Conservation (phyloP, 2,329 filamentous ascomycete species). For the Ophiognomonia clavigignenti-juglandacearum region DNA sequence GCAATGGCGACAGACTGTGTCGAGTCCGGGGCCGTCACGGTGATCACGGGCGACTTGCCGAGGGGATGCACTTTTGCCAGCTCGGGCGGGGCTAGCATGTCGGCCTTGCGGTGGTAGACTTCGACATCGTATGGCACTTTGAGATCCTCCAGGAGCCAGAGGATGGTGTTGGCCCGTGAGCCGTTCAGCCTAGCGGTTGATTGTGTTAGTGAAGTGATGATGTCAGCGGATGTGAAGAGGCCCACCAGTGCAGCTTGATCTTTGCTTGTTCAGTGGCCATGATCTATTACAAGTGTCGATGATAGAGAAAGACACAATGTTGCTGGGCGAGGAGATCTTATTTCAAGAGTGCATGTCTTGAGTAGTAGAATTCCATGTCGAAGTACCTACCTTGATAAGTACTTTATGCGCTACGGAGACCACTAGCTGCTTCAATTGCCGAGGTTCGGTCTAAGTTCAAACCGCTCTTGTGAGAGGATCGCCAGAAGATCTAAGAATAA, state of each 20-base stretch:
- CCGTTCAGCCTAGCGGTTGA: conserved; percentile 64
- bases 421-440: no score
- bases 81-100: conserved; percentile 64
- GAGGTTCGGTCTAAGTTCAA: no score
- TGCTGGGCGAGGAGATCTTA: not conserved
- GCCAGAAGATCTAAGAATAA: no score
- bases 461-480: no score
- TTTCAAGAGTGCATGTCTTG: not conserved
- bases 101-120: conserved; percentile 63
- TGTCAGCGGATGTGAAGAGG: not conserved
- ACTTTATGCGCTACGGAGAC: no score
- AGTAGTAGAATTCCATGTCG: no score
- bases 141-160: conserved; percentile 84
- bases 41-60: conserved; percentile 80
- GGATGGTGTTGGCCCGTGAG: conserved; percentile 75
- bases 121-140: conserved; percentile 75
- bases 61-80: conserved; percentile 76
- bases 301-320: not conserved
- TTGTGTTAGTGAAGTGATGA: not conserved
- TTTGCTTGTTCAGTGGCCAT: conserved; percentile 16
- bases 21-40: conserved; percentile 44
- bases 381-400: no score
- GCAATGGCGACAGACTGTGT: conserved; percentile 58
- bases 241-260: conserved; percentile 20
- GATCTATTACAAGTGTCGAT: not conserved